Base-by-base conservation (phyloP, 805 yeast genomes). In the Kuraishia cidri region DNA sequence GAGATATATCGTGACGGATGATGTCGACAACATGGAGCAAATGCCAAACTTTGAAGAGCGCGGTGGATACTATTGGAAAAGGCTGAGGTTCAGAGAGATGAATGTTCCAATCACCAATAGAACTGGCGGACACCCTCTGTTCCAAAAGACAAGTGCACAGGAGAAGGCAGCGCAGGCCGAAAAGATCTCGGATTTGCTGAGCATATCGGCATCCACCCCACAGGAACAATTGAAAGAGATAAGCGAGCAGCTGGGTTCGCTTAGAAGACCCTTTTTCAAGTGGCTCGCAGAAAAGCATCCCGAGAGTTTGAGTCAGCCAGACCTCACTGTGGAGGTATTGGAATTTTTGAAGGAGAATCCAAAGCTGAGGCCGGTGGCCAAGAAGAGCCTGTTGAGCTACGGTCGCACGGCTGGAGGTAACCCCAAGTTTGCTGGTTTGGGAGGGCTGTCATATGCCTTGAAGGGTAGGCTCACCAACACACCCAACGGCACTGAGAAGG, bases 41-140 rank as follows among this genome's bases (percentile, higher is more conserved):
- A 64, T 83, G 56, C 80, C 88, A 5, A 80, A 75, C 46, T 84
- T 78, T 40, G 88, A 80, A 49, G 67, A 78, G 32, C 64, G 65
- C 37, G 64, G 74, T 13, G 79, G 81, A 5, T 62, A 67, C 31
- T 69, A 68, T 43, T 72, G 76, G 64, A 77, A 72, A 42, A 66
- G 81, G 42, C 39, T 66, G 38, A 72, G 81, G 54, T 79, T 82
- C 48, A 79, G 75, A 50, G 92, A 82, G 54, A 54, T 77, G 41
- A 80, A 79, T 4, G 42, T 80, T 8, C 69, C 73, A 13, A 25
- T 41, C n/a, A 50, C 51, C 20, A 47, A 34, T 36, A 50, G 35
- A 14, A 16, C 23, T 4, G 27, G 22, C n/a, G 24, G 31, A 40
- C 22, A 18, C 17, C 43, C 41, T 5, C 26, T 40, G 11, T 40